phyloP scores from a whole-genome alignment of 2,329 filamentous ascomycete species.

The Periconia sp. region DNA sequence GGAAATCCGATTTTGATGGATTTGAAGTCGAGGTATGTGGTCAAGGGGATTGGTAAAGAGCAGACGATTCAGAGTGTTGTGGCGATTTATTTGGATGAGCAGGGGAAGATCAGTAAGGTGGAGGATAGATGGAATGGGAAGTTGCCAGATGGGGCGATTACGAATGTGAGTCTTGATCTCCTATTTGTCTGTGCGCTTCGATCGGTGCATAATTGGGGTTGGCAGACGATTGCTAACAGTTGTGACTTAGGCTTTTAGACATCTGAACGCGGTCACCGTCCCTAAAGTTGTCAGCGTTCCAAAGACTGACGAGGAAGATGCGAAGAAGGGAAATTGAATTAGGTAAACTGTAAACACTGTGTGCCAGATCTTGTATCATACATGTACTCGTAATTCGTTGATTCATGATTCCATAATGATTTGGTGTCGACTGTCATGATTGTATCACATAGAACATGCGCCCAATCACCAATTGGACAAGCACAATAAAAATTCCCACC shows the following conservation, averaged over 20 bases:
- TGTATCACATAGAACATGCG: conserved; percentile 32
- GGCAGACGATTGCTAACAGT: conserved; percentile 32
- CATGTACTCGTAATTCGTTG: conserved; percentile 29
- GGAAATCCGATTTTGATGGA: conserved; percentile 67
- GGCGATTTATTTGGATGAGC: conserved; percentile 52
- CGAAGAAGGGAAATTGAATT: conserved; percentile 53
- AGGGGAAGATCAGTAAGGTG: conserved; percentile 57
- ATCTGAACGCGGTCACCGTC: conserved; percentile 59
- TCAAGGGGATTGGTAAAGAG: conserved; percentile 61
- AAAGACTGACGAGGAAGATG: conserved; percentile 60
- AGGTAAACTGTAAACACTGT: too few relatives aligned
- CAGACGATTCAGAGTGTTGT: conserved; percentile 57
- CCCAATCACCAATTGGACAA: conserved; percentile 32
- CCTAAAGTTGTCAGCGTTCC: conserved; percentile 60
- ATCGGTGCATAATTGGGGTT: conserved; percentile 46
- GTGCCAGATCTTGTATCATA: conserved; percentile 11
- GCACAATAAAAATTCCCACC: conserved; percentile 17
- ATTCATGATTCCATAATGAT: conserved; percentile 13
- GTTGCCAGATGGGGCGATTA: conserved; percentile 57
- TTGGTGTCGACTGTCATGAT: too few relatives aligned
- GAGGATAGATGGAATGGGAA: conserved; percentile 63
- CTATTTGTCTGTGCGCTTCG: conserved; percentile 43
- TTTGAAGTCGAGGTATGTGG: conserved; percentile 58
- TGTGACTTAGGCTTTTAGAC: conserved; percentile 56
- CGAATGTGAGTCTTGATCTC: conserved; percentile 54